These are phyloP conservation scores for Zygoascus biomembranicola DNA, from an alignment of 805 yeast genomes.

Conservation along the genomic window DNA sequence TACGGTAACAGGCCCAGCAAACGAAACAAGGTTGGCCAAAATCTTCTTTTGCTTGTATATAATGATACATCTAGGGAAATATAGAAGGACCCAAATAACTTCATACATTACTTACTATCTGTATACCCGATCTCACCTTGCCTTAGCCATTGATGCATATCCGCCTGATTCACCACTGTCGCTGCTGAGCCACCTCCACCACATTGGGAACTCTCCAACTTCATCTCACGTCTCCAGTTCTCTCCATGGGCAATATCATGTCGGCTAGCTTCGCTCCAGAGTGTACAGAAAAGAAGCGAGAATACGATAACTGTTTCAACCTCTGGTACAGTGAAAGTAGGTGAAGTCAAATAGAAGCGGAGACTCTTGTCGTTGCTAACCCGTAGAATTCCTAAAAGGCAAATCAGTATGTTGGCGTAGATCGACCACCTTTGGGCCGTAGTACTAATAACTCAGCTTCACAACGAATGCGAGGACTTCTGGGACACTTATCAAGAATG, in stretches of 20 bases:
- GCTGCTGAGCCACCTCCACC: too few relatives aligned
- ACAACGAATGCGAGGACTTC: conserved; percentile 80
- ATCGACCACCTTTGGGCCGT: neutral
- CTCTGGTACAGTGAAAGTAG: conserved; percentile 84
- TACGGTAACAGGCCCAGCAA: too few relatives aligned
- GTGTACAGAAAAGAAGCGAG: conserved; percentile 77
- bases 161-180: neutral
- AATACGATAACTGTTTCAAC: conserved; percentile 90
- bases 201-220: neutral
- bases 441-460: neutral
- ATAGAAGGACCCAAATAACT: too few relatives aligned
- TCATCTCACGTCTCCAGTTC: neutral
- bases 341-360: conserved; percentile 16
- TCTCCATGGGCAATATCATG: conserved; percentile 59
- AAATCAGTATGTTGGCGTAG: conserved; percentile 32
- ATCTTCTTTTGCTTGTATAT: too few relatives aligned
- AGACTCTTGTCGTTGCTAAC: conserved; percentile 2
- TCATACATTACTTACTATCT: too few relatives aligned
- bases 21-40: too few relatives aligned
- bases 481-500: conserved; percentile 90
- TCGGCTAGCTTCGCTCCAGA: conserved; percentile 94
- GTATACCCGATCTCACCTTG: too few relatives aligned
- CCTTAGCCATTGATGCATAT: too few relatives aligned
- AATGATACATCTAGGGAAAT: too few relatives aligned
- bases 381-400: conserved; percentile 36